A percentile compares a stretch with the other conserved stretches of the same genome.
phyloP scores from a whole-genome alignment of 2,329 filamentous ascomycete species.

The Colletotrichum lupini region DNA sequence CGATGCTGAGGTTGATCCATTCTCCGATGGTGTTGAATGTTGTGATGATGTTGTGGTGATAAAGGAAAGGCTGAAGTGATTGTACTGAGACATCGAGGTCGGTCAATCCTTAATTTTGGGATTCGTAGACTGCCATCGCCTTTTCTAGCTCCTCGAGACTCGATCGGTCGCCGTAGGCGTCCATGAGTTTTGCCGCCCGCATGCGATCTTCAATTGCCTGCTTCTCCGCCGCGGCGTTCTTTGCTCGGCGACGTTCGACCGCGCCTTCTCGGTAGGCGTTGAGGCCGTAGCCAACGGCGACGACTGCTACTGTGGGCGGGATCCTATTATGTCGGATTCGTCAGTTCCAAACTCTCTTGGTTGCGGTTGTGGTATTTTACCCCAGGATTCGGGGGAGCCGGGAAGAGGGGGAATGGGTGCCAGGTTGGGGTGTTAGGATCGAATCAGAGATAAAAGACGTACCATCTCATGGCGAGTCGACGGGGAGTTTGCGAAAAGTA shows the following conservation, averaged over 20 bases:
- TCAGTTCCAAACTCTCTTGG: constrained; percentile 3
- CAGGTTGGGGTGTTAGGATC: background rate
- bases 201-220: constrained; percentile 48
- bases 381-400: constrained; percentile 2
- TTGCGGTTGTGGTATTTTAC: background rate
- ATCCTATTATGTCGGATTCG: constrained; percentile 39
- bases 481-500: constrained; percentile 46
- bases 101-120: constrained; percentile 31
- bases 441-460: constrained; percentile 30
- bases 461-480: constrained; percentile 46
- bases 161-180: constrained; percentile 61
- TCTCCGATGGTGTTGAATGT: background rate
- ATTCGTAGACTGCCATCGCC: constrained; percentile 59
- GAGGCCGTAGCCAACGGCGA: constrained; percentile 48
- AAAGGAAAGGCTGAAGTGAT: background rate
- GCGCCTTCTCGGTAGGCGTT: constrained; percentile 46
- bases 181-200: constrained; percentile 56
- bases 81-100: background rate
- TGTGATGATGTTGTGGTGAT: background rate
- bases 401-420: background rate
- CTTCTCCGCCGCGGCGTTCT: constrained; percentile 45
- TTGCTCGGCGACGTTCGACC: constrained; percentile 41
- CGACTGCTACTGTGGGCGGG: constrained; percentile 45
- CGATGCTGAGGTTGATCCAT: constrained; percentile 12
- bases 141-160: constrained; percentile 60